Conservation (phyloP, 805 yeast species). For the Ogataea salicorniae region DNA sequence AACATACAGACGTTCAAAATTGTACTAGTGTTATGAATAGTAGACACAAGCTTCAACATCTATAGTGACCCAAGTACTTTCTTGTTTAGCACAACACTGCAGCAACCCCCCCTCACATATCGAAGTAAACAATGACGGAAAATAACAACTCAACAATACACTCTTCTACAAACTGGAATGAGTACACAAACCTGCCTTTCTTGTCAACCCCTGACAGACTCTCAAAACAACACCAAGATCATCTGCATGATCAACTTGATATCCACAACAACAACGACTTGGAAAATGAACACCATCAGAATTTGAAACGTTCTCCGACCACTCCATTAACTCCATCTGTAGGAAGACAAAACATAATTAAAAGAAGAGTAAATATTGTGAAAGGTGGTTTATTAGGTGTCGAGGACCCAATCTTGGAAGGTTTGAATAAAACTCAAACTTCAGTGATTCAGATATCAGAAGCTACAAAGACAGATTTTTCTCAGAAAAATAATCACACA, state of each 20-base stretch:
- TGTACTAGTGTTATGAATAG: no score
- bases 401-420: conserved; percentile 2
- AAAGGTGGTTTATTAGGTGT: background rate
- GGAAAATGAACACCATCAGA: conserved; percentile 1
- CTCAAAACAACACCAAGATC: background rate
- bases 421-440: conserved; percentile 2
- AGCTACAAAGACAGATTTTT: background rate
- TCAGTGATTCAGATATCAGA: background rate
- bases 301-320: conserved; percentile 27
- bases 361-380: conserved; percentile 17
- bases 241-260: background rate
- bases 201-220: background rate
- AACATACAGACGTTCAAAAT: no score
- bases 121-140: background rate
- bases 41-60: no score
- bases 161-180: background rate
- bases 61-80: no score
- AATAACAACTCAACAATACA: background rate
- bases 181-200: background rate
- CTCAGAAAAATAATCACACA: background rate
- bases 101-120: no score
- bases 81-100: no score
- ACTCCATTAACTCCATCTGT: conserved; percentile 30
- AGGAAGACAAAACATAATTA: conserved; percentile 21
- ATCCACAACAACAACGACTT: background rate